phyloP scores from a whole-genome alignment of 2,329 filamentous ascomycete genomes.

The Lomentospora prolificans region DNA sequence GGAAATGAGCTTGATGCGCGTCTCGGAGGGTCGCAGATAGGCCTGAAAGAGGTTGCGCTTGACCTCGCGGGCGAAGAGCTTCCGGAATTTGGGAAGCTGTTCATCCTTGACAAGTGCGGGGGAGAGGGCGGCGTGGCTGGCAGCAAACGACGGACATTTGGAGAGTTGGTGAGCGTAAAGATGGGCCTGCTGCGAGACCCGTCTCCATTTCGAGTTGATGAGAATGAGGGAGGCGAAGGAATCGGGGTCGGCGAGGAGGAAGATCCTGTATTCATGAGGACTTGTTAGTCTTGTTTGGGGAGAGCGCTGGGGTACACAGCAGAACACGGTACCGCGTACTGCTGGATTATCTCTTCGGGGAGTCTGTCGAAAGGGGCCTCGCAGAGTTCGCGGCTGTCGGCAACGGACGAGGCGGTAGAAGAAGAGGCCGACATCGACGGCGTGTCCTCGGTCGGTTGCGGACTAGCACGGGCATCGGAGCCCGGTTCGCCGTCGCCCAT shows the following conservation, averaged over 20 bases:
- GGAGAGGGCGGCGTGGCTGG: conserved; percentile 33
- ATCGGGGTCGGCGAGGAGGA: conserved; percentile 48
- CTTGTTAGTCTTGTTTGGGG: neutral
- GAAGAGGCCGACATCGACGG: neutral
- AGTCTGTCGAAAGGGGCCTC: conserved; percentile 40
- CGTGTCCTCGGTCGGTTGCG: neutral
- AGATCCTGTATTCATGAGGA: conserved; percentile 36
- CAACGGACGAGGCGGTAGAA: neutral
- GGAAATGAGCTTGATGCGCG: conserved; percentile 69
- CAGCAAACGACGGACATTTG: conserved; percentile 49
- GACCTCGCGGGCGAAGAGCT: conserved; percentile 57
- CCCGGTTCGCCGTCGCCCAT: neutral
- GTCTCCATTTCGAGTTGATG: conserved; percentile 56
- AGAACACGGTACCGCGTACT: conserved; percentile 34
- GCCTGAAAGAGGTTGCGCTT: conserved; percentile 71
- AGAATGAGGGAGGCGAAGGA: conserved; percentile 57
- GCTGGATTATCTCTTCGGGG: conserved; percentile 60
- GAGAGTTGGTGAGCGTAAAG: conserved; percentile 54
- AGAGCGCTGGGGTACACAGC: conserved; percentile 2
- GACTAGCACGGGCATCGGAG: neutral
- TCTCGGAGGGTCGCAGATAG: conserved; percentile 60
- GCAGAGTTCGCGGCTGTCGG: neutral
- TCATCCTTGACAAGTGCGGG: conserved; percentile 29
- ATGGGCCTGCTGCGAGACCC: conserved; percentile 51
- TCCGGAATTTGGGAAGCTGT: conserved; percentile 51